Evolutionary conservation across 805 yeast genomes (phyloP).

Genomic region (Metschnikowia dekortorum): DNA sequence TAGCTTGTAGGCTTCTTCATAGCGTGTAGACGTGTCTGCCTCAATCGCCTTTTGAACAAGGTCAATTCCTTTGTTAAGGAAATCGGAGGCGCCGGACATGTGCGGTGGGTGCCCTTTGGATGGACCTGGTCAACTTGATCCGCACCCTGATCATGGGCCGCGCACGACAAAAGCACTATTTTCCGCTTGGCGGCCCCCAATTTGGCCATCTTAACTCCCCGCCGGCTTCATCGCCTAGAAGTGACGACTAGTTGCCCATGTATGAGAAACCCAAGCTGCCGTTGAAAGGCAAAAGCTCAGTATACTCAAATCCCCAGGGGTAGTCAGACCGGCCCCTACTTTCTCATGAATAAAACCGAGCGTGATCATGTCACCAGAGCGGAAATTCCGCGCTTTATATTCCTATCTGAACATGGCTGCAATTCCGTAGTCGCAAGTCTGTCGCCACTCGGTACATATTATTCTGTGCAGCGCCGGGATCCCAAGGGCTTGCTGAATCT

Average conservation of each 20-base stretch:
- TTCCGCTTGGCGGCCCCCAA: too few species aligned
- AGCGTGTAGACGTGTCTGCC: constrained; percentile 83
- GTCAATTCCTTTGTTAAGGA: constrained; percentile 91
- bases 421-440: background rate
- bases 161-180: background rate
- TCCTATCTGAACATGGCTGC: background rate
- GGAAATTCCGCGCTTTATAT: background rate
- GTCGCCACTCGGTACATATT: background rate
- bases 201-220: background rate
- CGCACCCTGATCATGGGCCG: constrained; percentile 1
- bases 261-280: background rate
- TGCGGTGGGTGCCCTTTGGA: background rate
- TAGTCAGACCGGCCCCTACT: background rate
- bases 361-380: background rate
- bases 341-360: background rate
- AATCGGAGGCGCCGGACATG: constrained; percentile 50
- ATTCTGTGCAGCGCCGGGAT: background rate
- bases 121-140: background rate
- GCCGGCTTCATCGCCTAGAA: background rate
- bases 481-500: background rate
- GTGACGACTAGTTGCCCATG: background rate
- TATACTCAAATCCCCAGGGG: too few species aligned
- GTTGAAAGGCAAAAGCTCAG: background rate
- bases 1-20: constrained; percentile 90
- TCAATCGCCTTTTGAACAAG: constrained; percentile 92